phyloP scores from a whole-genome alignment of 2,329 filamentous ascomycete species.

The Stachybotrys chlorohalonatus region DNA sequence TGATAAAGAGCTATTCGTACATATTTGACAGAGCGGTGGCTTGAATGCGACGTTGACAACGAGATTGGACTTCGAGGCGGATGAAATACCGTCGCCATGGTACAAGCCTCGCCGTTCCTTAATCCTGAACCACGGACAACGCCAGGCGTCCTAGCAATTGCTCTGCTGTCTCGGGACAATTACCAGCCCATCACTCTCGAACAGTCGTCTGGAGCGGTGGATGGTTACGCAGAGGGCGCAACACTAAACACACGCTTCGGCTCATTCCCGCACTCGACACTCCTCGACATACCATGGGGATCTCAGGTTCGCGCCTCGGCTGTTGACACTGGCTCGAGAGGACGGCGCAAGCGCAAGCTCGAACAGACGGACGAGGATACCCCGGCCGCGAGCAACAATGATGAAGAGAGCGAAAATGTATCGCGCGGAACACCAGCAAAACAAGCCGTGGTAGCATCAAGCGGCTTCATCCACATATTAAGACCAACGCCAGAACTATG shows the following conservation, averaged over 20 bases:
- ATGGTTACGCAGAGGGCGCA: slow-evolving; percentile 67
- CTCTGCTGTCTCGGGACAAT: slow-evolving; percentile 83
- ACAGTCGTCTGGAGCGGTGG: slow-evolving; percentile 50
- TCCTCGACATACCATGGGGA: slow-evolving; percentile 78
- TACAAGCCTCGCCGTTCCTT: slow-evolving; percentile 65
- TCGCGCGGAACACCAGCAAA: slow-evolving; percentile 28
- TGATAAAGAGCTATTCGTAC: not conserved
- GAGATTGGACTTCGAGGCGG: not conserved
- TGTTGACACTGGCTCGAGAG: slow-evolving; percentile 86
- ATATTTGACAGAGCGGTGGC: too few species aligned
- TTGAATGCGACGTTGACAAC: not conserved
- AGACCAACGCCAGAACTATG: slow-evolving; percentile 75
- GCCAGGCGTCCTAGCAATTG: slow-evolving; percentile 63
- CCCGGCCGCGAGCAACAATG: slow-evolving; percentile 20
- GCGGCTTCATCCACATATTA: slow-evolving; percentile 71
- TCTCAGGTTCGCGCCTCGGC: slow-evolving; percentile 83
- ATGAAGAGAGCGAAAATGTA: slow-evolving; percentile 20
- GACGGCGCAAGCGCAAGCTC: slow-evolving; percentile 57
- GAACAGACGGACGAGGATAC: slow-evolving; percentile 35
- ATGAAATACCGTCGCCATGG: slow-evolving; percentile 18
- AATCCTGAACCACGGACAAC: slow-evolving; percentile 55
- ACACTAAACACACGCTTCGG: slow-evolving; percentile 91
- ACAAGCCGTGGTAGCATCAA: slow-evolving; percentile 43
- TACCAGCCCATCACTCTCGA: slow-evolving; percentile 67
- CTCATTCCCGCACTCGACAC: slow-evolving; percentile 73